Base-by-base conservation (phyloP, 768 basidiomycete genomes). In the Tephrocybe sp. region DNA sequence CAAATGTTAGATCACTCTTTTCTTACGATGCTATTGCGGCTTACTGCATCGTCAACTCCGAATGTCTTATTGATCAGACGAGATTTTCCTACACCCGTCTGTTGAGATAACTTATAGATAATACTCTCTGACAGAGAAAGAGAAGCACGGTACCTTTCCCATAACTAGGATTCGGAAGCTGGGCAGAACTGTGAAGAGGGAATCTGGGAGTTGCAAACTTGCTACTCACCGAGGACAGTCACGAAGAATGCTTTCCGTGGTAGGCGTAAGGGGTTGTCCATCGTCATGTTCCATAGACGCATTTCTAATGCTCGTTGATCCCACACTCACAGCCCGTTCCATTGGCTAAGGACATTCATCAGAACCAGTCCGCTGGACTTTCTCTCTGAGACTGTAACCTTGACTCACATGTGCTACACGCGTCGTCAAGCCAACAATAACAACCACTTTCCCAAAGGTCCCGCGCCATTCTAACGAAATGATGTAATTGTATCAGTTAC, bases 11-110 rank as follows among this genome's bases (percentile, higher is more conserved):
- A n/a, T 24, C 18, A 24, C 8, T 37, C n/a, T 5, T 27, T n/a
- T 24, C 32, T 15, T 7, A 28, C 4, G 40, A 44, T n/a, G n/a
- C n/a, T n/a, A 12, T 22, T 9, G 9, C 25, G 22, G 31, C 53
- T 42, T 41, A 63, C 63, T 15, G 60, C 63, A 18, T 56, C 54
- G 6, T 58, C 32, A 25, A 69, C 65, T 0, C 60, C 57, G 37
- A 69, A 69, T 2, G 62, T 53, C 27, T 54, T 51, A 25, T 66
- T 66, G 45, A 67, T 64, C 12, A 69, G 37, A 3, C 55, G 53
- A 9, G 67, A 64, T 47, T 67, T 67, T 12, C 67, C 66, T 2
- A 54, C 61, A 24, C 67, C 67, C 4, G 65, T 51, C 66, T 67
- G 39, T 3, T 12, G 36, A 37, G 7, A 8, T 6, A n/a, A 38